Evolutionary conservation across 1,284 basidiomycete species (phyloP), one percentile per base, ranked within the genome.

Genomic region (Pterulicium gracile): DNA sequence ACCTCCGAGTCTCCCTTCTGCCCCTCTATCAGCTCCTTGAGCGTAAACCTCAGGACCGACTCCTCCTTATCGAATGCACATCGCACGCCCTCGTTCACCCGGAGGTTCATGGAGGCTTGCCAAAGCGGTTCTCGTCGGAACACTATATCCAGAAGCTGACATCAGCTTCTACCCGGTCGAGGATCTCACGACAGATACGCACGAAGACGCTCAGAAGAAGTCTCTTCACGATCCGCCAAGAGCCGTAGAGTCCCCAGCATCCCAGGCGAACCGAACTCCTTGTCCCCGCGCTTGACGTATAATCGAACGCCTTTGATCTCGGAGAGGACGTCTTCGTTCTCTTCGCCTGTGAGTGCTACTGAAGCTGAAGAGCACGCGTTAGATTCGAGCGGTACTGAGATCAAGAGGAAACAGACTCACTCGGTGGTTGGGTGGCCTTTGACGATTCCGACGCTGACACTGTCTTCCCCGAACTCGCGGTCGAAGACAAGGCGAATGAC

Each of bases 51-150:
- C 36, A 81, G 59, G 7, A 73, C 65, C 46, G 67, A 67, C 50
- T 81, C 78, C 39, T 70, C 66, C 21, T 64, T 59, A 50, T 80
- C 75, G 55, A 69, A 80, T 17, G 72, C 67, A 51, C 75, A 79
- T 21, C 75, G 70, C 27, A 81, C 66, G 3, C 70, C 58, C 4
- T 74, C 64, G 24, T 64, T 61, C 43, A 82, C 55, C 15, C 70
- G 70, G 24, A 78, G 64, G 55, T 81, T 81, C 76, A 82, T 77
- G 1, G 77, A 74, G 2, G 81, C 75, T 54, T 82, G 75, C 66
- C 76, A 75, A 23, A 82, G 59, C 0, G 77, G 77, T 52, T 81
- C 80, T 3, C 80, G 73, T 14, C 79, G 74, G 61, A 82, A 81
- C 12, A 81, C 79, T 81, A 49, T 18, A 46, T 46, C 24, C 19